A percentile compares a stretch with the other conserved stretches of the same genome.
Conservation (phyloP, 2,329 filamentous ascomycete genomes). For the Apiospora rasikravindrae region DNA sequence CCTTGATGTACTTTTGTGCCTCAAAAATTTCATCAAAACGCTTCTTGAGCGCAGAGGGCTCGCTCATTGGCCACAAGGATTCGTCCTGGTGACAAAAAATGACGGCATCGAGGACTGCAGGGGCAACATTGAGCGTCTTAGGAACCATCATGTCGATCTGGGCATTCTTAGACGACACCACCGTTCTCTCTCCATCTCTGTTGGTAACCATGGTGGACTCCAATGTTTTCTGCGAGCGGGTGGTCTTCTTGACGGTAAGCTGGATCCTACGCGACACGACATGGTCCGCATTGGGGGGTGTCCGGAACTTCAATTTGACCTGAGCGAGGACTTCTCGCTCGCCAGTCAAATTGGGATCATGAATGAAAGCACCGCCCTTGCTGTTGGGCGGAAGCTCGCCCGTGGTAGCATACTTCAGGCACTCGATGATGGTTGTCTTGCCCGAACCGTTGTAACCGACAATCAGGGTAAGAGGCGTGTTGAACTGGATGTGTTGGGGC, state of each 20-base stretch:
- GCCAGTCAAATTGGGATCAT: conserved; percentile 90
- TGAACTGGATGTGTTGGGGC: conserved; percentile 83
- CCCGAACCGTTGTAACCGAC: conserved; percentile 97
- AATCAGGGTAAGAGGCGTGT: conserved; percentile 90
- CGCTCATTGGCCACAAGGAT: conserved; percentile 94
- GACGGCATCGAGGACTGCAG: conserved; percentile 88
- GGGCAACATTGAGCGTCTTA: conserved; percentile 84
- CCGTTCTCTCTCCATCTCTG: conserved; percentile 78
- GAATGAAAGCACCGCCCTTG: conserved; percentile 89
- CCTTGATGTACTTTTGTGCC: conserved; percentile 94
- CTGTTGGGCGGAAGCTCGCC: conserved; percentile 92
- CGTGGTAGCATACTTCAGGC: conserved; percentile 96
- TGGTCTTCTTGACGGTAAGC: conserved; percentile 83
- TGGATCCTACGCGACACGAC: conserved; percentile 85
- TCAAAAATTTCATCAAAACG: conserved; percentile 98
- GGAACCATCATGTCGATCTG: conserved; percentile 87
- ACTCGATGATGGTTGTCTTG: conserved; percentile 99
- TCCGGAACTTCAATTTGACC: conserved; percentile 86
- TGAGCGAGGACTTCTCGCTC: conserved; percentile 91
- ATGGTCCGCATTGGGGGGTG: conserved; percentile 78
- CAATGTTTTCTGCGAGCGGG: conserved; percentile 77
- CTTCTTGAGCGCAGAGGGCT: conserved; percentile 85
- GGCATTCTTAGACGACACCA: conserved; percentile 78
- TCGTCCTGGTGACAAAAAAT: conserved; percentile 99
- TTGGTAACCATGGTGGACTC: conserved; percentile 79